Evolutionary conservation across 2,329 filamentous ascomycete species (phyloP).

Genomic region (Fusarium sp.): DNA sequence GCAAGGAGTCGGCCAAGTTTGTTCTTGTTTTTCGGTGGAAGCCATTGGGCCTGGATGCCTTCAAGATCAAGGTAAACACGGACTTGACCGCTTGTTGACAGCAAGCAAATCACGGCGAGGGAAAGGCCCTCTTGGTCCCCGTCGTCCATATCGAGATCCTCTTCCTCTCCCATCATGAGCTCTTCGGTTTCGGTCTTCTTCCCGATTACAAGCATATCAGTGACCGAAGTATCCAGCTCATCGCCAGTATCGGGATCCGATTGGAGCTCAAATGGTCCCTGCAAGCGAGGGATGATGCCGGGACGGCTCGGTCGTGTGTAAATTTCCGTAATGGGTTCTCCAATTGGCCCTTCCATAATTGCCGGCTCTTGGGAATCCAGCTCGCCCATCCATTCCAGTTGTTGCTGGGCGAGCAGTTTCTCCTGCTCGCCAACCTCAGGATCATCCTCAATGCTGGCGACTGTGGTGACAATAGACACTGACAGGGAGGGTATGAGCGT

Average conservation of each 20-base stretch:
- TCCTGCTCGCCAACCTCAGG: constrained; percentile 62
- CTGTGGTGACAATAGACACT: constrained; percentile 81
- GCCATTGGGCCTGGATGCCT: constrained; percentile 73
- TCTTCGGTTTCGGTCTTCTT: constrained; percentile 70
- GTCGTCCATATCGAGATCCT: constrained; percentile 68
- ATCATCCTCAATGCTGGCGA: constrained; percentile 71
- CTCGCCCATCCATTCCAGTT: constrained; percentile 75
- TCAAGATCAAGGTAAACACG: constrained; percentile 71
- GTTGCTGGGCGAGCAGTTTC: constrained; percentile 70
- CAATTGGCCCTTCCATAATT: constrained; percentile 60
- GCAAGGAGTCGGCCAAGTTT: constrained; percentile 56
- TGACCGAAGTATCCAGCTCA: constrained; percentile 66
- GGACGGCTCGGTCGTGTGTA: constrained; percentile 68
- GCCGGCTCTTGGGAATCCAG: constrained; percentile 71
- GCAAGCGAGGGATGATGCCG: constrained; percentile 67
- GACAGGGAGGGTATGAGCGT: constrained; percentile 85
- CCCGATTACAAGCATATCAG: constrained; percentile 72
- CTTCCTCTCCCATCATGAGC: constrained; percentile 72
- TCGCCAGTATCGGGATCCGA: constrained; percentile 67
- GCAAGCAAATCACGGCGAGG: constrained; percentile 67
- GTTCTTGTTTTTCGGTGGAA: constrained; percentile 66
- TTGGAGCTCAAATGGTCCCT: constrained; percentile 70
- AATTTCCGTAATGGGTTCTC: constrained; percentile 64
- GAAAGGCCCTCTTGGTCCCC: constrained; percentile 70
- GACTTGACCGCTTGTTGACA: constrained; percentile 70